Conservation (phyloP, 805 yeast genomes). For the Cyberlindnera xylosilytica region DNA sequence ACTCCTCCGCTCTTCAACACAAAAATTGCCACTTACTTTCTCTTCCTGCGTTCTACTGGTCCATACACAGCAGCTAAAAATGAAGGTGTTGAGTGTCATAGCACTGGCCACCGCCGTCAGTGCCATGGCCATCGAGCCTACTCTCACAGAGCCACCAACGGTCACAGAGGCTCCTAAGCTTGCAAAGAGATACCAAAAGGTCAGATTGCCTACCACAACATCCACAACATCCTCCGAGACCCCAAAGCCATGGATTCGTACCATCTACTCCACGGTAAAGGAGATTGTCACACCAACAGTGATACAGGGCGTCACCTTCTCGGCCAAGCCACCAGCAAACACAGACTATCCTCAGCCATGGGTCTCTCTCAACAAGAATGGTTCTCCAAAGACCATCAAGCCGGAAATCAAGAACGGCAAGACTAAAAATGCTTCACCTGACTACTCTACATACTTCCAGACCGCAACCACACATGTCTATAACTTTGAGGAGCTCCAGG, state of each 20-base stretch:
- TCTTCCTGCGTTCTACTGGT: not conserved
- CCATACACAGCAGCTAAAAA: not conserved
- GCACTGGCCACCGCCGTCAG: slow-evolving; percentile 1
- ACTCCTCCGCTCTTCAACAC: not conserved
- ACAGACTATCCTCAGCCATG: slow-evolving; percentile 74
- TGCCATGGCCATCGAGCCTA: not conserved
- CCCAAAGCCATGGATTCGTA: slow-evolving; percentile 70
- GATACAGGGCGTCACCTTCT: slow-evolving; percentile 53
- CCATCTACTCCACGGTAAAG: slow-evolving; percentile 50
- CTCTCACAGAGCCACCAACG: slow-evolving; percentile 5
- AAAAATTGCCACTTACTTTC: not conserved
- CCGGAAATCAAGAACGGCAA: slow-evolving; percentile 76
- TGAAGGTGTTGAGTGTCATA: slow-evolving; percentile 3
- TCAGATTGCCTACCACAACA: slow-evolving; percentile 31
- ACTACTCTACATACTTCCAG: slow-evolving; percentile 73
- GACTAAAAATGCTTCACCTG: slow-evolving; percentile 64
- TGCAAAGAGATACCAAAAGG: slow-evolving; percentile 29
- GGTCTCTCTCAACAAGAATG: slow-evolving; percentile 75
- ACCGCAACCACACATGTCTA: slow-evolving; percentile 58
- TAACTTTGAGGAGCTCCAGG: slow-evolving; percentile 61
- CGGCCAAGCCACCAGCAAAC: slow-evolving; percentile 41
- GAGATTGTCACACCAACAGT: slow-evolving; percentile 74
- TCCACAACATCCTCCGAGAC: slow-evolving; percentile 33
- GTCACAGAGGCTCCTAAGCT: slow-evolving; percentile 12
- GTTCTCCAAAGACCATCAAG: slow-evolving; percentile 72